phyloP scores from a whole-genome alignment of 2,329 filamentous ascomycete species.

The Penicillium frequentans region DNA sequence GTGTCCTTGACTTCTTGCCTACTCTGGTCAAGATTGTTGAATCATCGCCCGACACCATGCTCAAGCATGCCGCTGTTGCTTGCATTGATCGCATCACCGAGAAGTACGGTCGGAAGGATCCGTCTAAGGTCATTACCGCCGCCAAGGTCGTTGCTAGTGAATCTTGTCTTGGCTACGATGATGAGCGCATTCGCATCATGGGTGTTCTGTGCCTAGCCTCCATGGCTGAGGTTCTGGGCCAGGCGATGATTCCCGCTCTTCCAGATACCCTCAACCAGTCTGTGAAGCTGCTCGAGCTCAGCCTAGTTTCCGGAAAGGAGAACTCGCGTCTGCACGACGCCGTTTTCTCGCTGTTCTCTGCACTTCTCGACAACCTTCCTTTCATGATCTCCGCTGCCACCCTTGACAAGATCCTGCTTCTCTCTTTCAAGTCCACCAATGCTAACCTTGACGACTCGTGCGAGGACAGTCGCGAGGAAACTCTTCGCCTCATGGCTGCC shows the following conservation, averaged over 20 bases:
- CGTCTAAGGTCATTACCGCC: conserved; percentile 71
- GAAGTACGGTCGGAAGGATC: conserved; percentile 91
- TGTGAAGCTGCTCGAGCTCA: conserved; percentile 68
- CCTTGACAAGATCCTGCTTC: conserved; percentile 68
- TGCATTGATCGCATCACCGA: conserved; percentile 93
- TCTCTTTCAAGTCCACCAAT: conserved; percentile 71
- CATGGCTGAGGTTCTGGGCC: conserved; percentile 81
- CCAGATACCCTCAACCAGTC: conserved; percentile 72
- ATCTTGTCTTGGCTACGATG: conserved; percentile 72
- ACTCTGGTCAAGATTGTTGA: conserved; percentile 75
- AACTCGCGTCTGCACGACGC: conserved; percentile 75
- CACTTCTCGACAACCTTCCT: conserved; percentile 78
- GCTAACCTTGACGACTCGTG: conserved; percentile 62
- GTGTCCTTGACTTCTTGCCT: conserved; percentile 75
- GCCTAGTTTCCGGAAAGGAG: conserved; percentile 54
- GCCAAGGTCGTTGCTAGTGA: conserved; percentile 74
- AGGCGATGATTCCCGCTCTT: conserved; percentile 80
- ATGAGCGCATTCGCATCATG: conserved; percentile 73
- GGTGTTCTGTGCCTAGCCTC: conserved; percentile 88
- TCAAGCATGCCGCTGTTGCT: conserved; percentile 81
- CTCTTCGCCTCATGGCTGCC: conserved; percentile 68
- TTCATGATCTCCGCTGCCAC: conserved; percentile 82
- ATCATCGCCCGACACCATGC: conserved; percentile 67
- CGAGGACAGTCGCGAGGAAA: conserved; percentile 65
- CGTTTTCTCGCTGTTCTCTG: conserved; percentile 74